A percentile compares a stretch with the other conserved stretches of the same genome.
Evolutionary conservation across 2,329 filamentous ascomycete species (phyloP).

Genomic region (Septoria linicola): DNA sequence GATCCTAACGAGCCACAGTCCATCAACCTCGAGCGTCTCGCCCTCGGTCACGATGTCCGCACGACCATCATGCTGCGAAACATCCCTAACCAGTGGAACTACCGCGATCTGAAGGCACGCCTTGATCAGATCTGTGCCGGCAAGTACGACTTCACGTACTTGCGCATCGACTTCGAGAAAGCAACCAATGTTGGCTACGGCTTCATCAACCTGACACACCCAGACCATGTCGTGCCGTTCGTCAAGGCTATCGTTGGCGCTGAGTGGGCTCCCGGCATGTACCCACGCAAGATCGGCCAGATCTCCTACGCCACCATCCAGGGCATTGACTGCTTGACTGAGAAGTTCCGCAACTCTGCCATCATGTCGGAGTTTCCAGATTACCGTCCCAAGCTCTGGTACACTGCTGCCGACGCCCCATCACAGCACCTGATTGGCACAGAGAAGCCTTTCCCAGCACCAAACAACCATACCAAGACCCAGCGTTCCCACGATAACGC

Average conservation of each 20-base stretch:
- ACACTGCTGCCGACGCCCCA: constrained; percentile 44
- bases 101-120: constrained; percentile 64
- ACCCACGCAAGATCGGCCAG: constrained; percentile 72
- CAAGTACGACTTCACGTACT: constrained; percentile 91
- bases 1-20: constrained; percentile 38
- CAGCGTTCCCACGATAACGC: constrained; percentile 85
- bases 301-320: constrained; percentile 98
- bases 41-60: constrained; percentile 49
- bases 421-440: constrained; percentile 57
- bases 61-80: constrained; percentile 81
- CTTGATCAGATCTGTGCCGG: constrained; percentile 77
- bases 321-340: constrained; percentile 83
- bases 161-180: constrained; percentile 67
- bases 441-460: constrained; percentile 72
- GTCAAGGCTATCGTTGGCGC: constrained; percentile 18
- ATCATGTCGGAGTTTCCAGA: constrained; percentile 85
- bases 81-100: constrained; percentile 85
- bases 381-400: constrained; percentile 80
- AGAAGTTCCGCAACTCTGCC: constrained; percentile 95
- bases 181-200: constrained; percentile 81
- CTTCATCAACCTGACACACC: constrained; percentile 90
- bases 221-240: constrained; percentile 67
- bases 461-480: constrained; percentile 85
- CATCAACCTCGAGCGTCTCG: constrained; percentile 41
- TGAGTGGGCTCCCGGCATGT: constrained; percentile 64